Conservation (phyloP, 1,139 yeast species). For the Saccharomyces hybrid region DNA sequence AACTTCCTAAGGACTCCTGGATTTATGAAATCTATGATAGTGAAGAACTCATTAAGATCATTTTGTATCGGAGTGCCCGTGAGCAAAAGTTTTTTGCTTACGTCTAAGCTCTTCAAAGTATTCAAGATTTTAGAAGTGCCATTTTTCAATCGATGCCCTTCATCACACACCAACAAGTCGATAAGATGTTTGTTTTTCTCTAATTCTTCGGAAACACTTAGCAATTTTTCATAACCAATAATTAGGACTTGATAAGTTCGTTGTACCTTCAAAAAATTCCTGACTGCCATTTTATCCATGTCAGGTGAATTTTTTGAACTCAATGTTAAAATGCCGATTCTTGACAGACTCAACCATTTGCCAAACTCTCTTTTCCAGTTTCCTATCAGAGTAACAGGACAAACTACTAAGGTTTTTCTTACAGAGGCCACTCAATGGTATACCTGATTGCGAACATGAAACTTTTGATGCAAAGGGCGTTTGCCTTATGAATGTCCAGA, state of each 20-base stretch:
- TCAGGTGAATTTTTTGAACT: constrained; percentile 40
- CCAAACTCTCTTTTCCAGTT: constrained; percentile 87
- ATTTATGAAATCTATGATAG: constrained; percentile 72
- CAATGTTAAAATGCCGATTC: constrained; percentile 52
- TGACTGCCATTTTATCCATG: constrained; percentile 52
- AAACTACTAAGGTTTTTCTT: constrained; percentile 64
- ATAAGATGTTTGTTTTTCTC: constrained; percentile 38
- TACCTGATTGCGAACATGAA: constrained; percentile 25
- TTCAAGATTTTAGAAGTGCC: constrained; percentile 61
- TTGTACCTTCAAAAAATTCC: constrained; percentile 52
- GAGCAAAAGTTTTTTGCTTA: constrained; percentile 53
- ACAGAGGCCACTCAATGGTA: constrained; percentile 24
- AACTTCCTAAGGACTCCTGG: constrained; percentile 73
- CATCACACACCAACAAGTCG: constrained; percentile 85
- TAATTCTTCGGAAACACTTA: constrained; percentile 40
- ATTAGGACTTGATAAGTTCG: constrained; percentile 75
- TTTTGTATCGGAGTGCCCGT: constrained; percentile 96
- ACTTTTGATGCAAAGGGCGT: constrained; percentile 41
- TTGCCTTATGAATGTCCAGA: constrained; percentile 80
- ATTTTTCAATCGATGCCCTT: constrained; percentile 82
- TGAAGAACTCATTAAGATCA: constrained; percentile 75
- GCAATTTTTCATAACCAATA: constrained; percentile 72
- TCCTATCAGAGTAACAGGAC: constrained; percentile 82
- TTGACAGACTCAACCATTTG: constrained; percentile 76
- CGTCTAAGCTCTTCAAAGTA: constrained; percentile 48